A percentile compares a stretch with the other conserved stretches of the same genome.
Conservation (phyloP, 805 yeast species). For the Kluyveromyces lactis region DNA sequence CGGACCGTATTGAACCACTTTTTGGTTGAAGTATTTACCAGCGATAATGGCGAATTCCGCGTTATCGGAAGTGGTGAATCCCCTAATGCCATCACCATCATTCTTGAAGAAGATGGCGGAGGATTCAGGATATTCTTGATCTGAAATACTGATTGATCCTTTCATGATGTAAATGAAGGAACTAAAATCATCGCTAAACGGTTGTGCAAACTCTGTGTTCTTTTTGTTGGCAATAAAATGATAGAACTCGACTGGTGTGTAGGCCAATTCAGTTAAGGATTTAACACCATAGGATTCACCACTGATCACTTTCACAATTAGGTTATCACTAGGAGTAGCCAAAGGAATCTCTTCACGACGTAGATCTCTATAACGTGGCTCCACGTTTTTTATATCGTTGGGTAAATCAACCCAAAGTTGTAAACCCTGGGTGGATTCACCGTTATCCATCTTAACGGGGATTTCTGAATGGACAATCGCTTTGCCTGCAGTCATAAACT, state of each 20-base stretch:
- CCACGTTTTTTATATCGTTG: constrained; percentile 46
- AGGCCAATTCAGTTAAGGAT: constrained; percentile 66
- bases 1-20: constrained; percentile 82
- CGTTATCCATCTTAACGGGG: constrained; percentile 51
- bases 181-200: constrained; percentile 52
- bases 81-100: constrained; percentile 57
- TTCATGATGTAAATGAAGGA: constrained; percentile 59
- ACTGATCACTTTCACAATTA: constrained; percentile 55
- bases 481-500: constrained; percentile 89
- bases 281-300: constrained; percentile 74
- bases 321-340: constrained; percentile 56
- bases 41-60: constrained; percentile 68
- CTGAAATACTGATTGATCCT: constrained; percentile 48
- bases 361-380: constrained; percentile 75
- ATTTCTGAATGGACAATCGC: constrained; percentile 84
- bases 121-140: constrained; percentile 35
- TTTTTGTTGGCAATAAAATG: constrained; percentile 59
- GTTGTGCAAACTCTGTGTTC: constrained; percentile 49
- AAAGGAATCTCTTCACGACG: constrained; percentile 62
- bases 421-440: constrained; percentile 53
- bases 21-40: constrained; percentile 58
- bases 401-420: constrained; percentile 90
- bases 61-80: constrained; percentile 39
- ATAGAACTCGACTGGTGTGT: constrained; percentile 72
- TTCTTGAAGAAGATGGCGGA: constrained; percentile 56